phyloP scores from a whole-genome alignment of 2,329 filamentous ascomycete species.

The Penicillium sp. region DNA sequence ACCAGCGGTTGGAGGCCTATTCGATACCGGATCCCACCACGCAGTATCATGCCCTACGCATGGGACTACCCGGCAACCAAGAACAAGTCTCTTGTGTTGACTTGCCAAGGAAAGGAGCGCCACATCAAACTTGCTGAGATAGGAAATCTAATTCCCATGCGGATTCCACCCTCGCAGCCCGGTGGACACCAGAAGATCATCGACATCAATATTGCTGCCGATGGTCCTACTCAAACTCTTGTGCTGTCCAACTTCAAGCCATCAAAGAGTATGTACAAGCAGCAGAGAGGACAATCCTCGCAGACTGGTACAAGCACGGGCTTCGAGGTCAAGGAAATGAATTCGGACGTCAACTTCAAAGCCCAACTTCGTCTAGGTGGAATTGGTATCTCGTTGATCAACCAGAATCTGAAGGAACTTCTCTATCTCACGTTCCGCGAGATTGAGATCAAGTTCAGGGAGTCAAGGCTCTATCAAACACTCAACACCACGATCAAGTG shows the following conservation, averaged over 20 bases:
- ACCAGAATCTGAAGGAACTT: conserved; percentile 85
- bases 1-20: conserved; percentile 88
- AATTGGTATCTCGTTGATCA: conserved; percentile 90
- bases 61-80: conserved; percentile 99
- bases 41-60: conserved; percentile 98
- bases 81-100: conserved; percentile 87
- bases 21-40: conserved; percentile 83
- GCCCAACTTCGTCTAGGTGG: conserved; percentile 87
- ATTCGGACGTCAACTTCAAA: conserved; percentile 84
- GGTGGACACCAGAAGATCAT: conserved; percentile 77
- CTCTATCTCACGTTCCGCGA: conserved; percentile 93
- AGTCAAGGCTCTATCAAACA: conserved; percentile 92
- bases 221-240: conserved; percentile 91
- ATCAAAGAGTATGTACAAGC: conserved; percentile 87
- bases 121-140: conserved; percentile 96
- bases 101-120: conserved; percentile 74
- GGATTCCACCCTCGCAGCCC: conserved; percentile 68
- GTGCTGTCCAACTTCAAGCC: conserved; percentile 92
- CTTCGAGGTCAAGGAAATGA: conserved; percentile 92
- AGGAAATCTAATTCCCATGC: conserved; percentile 93
- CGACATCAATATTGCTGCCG: conserved; percentile 92
- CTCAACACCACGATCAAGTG: conserved; percentile 90
- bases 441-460: conserved; percentile 85
- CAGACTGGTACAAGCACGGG: conserved; percentile 64
- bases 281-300: conserved; percentile 57